Conservation (phyloP, 345 rosid species). For the Salix arbutifolia region DNA sequence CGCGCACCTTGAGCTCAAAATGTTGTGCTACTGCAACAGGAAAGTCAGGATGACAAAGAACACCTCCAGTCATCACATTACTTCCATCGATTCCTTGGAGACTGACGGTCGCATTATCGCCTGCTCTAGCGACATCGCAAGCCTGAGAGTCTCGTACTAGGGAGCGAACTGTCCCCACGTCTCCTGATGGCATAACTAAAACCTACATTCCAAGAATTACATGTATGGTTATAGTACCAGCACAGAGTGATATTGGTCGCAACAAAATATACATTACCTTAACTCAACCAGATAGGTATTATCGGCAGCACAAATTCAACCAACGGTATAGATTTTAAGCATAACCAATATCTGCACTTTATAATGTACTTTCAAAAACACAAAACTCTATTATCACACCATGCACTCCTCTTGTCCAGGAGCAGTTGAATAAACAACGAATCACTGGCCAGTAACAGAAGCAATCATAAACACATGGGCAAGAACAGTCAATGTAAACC, state of each 20-base stretch:
- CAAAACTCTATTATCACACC: neutral
- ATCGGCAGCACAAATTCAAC: neutral
- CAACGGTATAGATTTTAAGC: neutral
- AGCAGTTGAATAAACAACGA: neutral
- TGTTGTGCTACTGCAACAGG: conserved; percentile 64
- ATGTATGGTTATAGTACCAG: neutral
- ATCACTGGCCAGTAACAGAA: neutral
- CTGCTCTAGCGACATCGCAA: conserved; percentile 77
- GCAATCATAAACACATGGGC: neutral
- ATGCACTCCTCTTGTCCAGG: neutral
- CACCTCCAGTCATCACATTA: conserved; percentile 77
- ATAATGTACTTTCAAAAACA: neutral
- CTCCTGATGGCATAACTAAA: conserved; percentile 80
- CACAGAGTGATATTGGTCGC: neutral
- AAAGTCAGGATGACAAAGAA: conserved; percentile 83
- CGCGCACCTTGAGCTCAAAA: conserved; percentile 69
- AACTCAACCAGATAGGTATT: neutral
- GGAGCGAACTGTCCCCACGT: conserved; percentile 65
- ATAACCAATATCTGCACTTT: neutral
- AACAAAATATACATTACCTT: neutral
- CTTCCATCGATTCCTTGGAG: conserved; percentile 70
- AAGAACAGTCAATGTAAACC: neutral
- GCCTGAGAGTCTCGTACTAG: conserved; percentile 71
- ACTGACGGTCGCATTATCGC: conserved; percentile 68
- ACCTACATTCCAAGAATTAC: conserved; percentile 37